These are phyloP conservation scores for Creolimax fragrantissima DNA, from an alignment of 78 protist species.

Conservation along the genomic window DNA sequence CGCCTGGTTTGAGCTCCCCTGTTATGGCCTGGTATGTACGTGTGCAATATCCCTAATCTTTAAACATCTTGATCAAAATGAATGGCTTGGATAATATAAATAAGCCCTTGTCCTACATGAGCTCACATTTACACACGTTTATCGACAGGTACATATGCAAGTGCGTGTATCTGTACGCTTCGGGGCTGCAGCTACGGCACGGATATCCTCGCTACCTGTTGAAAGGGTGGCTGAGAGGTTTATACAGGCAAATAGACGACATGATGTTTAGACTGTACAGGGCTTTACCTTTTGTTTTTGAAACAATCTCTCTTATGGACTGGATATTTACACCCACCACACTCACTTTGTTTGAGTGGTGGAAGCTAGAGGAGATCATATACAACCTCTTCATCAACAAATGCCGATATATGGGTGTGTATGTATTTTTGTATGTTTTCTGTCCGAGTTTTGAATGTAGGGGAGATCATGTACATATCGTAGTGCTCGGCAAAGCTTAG, in stretches of 20 bases:
- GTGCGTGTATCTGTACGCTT: not conserved
- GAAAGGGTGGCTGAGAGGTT: not conserved
- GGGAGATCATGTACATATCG: too few species aligned
- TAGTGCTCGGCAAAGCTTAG: too few species aligned
- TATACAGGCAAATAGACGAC: not conserved
- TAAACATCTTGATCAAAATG: not conserved
- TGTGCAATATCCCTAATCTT: not conserved
- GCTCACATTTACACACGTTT: not conserved
- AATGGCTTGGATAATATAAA: too few species aligned
- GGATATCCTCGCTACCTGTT: not conserved
- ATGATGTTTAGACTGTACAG: not conserved
- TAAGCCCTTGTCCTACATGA: not conserved
- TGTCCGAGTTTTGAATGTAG: too few species aligned
- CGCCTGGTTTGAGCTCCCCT: not conserved
- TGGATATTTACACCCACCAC: not conserved
- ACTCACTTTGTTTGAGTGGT: conserved; percentile 4
- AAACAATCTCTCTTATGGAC: not conserved
- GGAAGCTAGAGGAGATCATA: not conserved
- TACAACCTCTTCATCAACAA: not conserved
- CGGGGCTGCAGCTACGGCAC: not conserved
- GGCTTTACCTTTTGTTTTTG: not conserved
- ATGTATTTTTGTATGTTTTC: not conserved
- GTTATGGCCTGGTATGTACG: not conserved
- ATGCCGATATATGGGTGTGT: not conserved
- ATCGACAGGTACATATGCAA: not conserved